phyloP scores from a whole-genome alignment of 2,329 filamentous ascomycete species.

The Aureobasidium pullulans region DNA sequence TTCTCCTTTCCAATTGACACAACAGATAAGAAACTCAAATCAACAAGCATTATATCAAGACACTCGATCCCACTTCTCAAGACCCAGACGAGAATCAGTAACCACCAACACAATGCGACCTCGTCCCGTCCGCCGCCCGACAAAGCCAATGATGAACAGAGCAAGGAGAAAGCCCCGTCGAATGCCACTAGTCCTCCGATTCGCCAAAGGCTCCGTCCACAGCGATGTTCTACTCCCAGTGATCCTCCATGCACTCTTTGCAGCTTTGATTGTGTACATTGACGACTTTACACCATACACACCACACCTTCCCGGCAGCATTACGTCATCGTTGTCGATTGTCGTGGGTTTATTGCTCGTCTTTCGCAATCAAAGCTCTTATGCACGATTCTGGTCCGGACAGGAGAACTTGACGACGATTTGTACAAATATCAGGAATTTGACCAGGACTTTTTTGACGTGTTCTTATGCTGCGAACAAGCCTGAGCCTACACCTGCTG shows the following conservation, averaged over 20 bases:
- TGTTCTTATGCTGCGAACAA: conserved; percentile 31
- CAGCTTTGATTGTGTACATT: conserved; percentile 51
- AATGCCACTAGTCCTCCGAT: conserved; percentile 57
- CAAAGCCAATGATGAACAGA: background rate
- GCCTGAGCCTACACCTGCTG: conserved; percentile 30
- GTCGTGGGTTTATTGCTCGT: conserved; percentile 62
- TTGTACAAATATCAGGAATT: conserved; percentile 52
- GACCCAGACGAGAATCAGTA: background rate
- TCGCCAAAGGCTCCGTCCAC: conserved; percentile 59
- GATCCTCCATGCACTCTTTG: conserved; percentile 50
- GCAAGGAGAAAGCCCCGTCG: conserved; percentile 38
- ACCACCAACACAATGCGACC: background rate
- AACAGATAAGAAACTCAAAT: background rate
- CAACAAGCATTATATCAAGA: background rate
- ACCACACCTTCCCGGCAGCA: conserved; percentile 48
- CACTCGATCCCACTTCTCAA: background rate
- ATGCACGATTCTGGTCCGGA: conserved; percentile 55
- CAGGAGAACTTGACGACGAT: conserved; percentile 46
- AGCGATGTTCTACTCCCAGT: conserved; percentile 51
- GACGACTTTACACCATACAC: conserved; percentile 39
- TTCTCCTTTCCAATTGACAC: background rate
- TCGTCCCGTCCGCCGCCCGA: background rate
- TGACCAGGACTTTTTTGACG: conserved; percentile 50
- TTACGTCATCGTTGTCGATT: conserved; percentile 57
- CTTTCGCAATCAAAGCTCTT: conserved; percentile 57